A percentile compares a stretch with the other conserved stretches of the same genome.
These are phyloP conservation scores for Candida gigantensis DNA, from an alignment of 1,139 yeast species.

Conservation along the genomic window DNA sequence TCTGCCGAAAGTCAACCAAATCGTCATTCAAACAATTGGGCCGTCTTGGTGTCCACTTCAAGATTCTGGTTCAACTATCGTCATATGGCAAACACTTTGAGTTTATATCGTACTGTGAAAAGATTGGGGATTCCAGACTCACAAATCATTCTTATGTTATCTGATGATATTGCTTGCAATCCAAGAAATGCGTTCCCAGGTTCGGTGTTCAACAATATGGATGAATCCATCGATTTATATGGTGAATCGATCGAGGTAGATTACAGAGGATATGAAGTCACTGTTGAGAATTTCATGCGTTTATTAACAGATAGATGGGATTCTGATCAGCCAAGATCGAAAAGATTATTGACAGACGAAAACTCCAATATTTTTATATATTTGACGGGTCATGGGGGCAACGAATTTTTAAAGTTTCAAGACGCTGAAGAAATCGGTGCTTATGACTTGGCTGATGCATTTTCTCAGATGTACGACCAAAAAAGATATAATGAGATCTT, in stretches of 20 bases:
- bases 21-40: slow-evolving; percentile 86
- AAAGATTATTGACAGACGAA: slow-evolving; percentile 87
- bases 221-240: slow-evolving; percentile 89
- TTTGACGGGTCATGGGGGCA: slow-evolving; percentile 98
- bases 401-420: slow-evolving; percentile 93
- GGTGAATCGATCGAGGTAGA: slow-evolving; percentile 96
- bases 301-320: slow-evolving; percentile 94
- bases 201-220: slow-evolving; percentile 90
- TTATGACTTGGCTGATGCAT: slow-evolving; percentile 95
- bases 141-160: slow-evolving; percentile 91
- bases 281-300: slow-evolving; percentile 92
- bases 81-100: slow-evolving; percentile 94
- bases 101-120: slow-evolving; percentile 94
- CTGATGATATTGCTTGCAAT: slow-evolving; percentile 97
- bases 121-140: slow-evolving; percentile 97
- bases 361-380: slow-evolving; percentile 91
- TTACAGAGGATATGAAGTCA: slow-evolving; percentile 95
- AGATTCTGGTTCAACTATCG: slow-evolving; percentile 97
- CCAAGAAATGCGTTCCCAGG: slow-evolving; percentile 97
- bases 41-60: slow-evolving; percentile 92
- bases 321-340: slow-evolving; percentile 87
- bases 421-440: slow-evolving; percentile 98
- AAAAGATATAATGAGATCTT: slow-evolving; percentile 91
- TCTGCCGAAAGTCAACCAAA: slow-evolving; percentile 20
- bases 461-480: slow-evolving; percentile 96